Base-by-base conservation (phyloP, 192 early-diverging fungal species). In the Podila verticillata region DNA sequence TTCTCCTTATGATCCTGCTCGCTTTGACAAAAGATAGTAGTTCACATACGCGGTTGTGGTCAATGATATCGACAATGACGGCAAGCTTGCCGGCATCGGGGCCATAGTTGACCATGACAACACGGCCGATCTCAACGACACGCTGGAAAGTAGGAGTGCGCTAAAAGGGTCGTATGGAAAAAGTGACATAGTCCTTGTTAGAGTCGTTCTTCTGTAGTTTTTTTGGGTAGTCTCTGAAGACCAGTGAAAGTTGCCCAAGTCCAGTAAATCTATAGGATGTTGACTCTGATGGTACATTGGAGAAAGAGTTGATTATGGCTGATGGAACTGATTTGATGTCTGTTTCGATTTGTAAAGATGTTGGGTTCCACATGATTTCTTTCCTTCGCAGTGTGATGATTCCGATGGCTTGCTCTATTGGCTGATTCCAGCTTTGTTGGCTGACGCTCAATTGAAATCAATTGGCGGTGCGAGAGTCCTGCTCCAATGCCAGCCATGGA, bases 51-150 rank as follows among this genome's bases (percentile, higher is more conserved):
- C 98, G 92, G 88, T 93, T 95, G 93, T 99, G 97, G 90, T 99
- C 98, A 81, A 99, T 92, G 84, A 99, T 98, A 85, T 99, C 98
- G 68, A 99, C 94, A 87, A 99, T 94, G 82, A 96, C 95, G 83
- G 97, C 97, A 73, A 99, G 91, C 91, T 99, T 99, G 81, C 96
- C 96, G 84, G 93, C 92, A 85, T 97, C 92, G 73, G 90, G 87
- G 74, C 98, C 98, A 89, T 93, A 91, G 89, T 93, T 98, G 81
- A 99, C 81, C 74, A 97, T 89, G 83, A 99, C 96, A 64, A 99
- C 96, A 87, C 97, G 96, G 84, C 97, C 97, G 87, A 98, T 94
- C 88, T 99, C 95, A 85, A 98, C 97, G 86, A 93, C 90, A 86
- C 93, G 93, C 85, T 94, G 91, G 89, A 95, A 96, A 67, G 92